Base-by-base conservation (phyloP, 83 land plant genomes). In the Picea abies region DNA sequence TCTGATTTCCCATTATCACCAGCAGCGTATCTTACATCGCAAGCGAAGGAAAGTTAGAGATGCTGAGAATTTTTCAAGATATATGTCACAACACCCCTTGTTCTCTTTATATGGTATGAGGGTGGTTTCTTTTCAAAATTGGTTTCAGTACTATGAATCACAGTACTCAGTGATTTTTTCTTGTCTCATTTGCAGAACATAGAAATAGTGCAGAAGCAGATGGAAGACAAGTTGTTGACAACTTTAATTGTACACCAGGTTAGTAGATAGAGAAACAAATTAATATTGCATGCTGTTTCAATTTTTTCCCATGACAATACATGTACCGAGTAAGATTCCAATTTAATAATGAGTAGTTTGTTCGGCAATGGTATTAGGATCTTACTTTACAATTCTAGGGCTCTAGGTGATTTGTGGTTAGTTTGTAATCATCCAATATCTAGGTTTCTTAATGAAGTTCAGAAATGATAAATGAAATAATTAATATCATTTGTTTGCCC, bases 51-150 rank as follows among this genome's bases (percentile, higher is more conserved):
- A 87, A 63, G 87, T 82, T 14, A 87, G 85, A 79, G 82, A 87
- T 23, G 60, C 14, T 60, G 56, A 41, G 44, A 88, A 88, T 44
- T 39, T 84, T 35, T 77, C 86, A 26, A 29, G 75, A 20, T 80
- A 82, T 78, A 82, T 89, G 89, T 85, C 89, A 79, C 80, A 82
- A 66, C 91, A 89, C 83, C 87, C 91, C 62, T 52, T 89, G 47
- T 89, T 89, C 80, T 87, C 89, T 23, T 82, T 89, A 87, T 89
- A 89, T 84, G 89, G 91, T 89, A 82, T 56, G 52, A 63, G 17
- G 60, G 5, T 73, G 26, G 79, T n/a, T 49, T 19, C 17, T 76
- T 82, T 37, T 80, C 22, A 16, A 39, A 63, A 41, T 44, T 60
- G 7, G 10, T 80, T 11, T 56, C 25, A 66, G 32, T 78, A 25